Percentiles rank a stretch among this genome's conserved stretches.
These are phyloP conservation scores for Fragilaria crotonensis DNA, from an alignment of 108 stramenopile species.

Conservation along the genomic window DNA sequence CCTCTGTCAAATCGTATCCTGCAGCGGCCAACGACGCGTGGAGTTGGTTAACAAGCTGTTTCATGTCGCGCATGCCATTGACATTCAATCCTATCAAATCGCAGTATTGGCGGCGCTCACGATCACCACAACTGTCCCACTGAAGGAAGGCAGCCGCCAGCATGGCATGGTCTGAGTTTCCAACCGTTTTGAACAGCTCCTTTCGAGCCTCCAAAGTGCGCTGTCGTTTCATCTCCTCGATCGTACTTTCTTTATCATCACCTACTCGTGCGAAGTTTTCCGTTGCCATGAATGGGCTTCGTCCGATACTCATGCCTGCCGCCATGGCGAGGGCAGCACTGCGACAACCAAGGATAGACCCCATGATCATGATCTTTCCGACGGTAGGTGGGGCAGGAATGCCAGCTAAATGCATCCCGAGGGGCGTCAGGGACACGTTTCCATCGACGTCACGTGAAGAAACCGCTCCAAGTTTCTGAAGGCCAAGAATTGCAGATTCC, in stretches of 20 bases:
- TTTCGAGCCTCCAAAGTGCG: conserved; percentile 41
- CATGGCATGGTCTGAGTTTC: conserved; percentile 78
- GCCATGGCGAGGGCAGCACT: conserved; percentile 70
- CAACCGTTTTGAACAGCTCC: conserved; percentile 56
- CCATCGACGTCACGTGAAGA: conserved; percentile 11
- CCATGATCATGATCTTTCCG: conserved; percentile 72
- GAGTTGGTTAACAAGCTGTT: conserved; percentile 55
- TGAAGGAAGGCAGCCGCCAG: conserved; percentile 54
- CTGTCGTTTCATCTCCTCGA: conserved; percentile 10
- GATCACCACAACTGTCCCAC: conserved; percentile 48
- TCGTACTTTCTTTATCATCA: conserved; percentile 11
- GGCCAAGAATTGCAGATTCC: conserved; percentile 46
- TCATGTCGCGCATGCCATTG: conserved; percentile 70
- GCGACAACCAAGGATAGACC: conserved; percentile 72
- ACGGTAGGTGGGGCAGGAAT: conserved; percentile 81
- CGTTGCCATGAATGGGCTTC: conserved; percentile 69
- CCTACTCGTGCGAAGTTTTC: conserved; percentile 4
- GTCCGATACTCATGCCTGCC: conserved; percentile 67
- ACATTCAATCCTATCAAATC: conserved; percentile 58
- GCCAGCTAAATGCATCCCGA: conserved; percentile 75
- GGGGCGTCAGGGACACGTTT: conserved; percentile 41
- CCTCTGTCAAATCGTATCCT: conserved; percentile 40
- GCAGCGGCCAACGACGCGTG: conserved; percentile 47
- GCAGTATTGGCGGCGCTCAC: conserved; percentile 39
- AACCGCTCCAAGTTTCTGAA: conserved; percentile 61